phyloP scores from a whole-genome alignment of 2,329 filamentous ascomycete genomes.

The Eutypella sp. region DNA sequence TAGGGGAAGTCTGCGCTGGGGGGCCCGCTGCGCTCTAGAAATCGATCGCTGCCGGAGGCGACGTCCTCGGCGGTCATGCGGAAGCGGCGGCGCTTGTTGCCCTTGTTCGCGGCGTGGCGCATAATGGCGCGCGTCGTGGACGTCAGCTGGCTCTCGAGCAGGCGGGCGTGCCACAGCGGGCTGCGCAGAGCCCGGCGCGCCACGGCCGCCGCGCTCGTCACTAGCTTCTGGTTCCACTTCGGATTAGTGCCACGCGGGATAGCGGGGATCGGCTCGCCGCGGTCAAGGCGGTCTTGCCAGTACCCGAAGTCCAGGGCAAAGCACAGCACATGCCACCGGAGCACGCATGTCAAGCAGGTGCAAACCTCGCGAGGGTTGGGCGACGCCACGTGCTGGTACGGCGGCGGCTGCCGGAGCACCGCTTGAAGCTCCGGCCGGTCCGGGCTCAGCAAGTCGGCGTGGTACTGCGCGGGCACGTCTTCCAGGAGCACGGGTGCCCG shows the following conservation, averaged over 20 bases:
- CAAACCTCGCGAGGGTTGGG: slow-evolving; percentile 45
- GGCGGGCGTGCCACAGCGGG: slow-evolving; percentile 45
- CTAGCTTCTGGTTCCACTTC: slow-evolving; percentile 44
- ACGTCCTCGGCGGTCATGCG: slow-evolving; percentile 41
- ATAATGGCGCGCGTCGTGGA: slow-evolving; percentile 40
- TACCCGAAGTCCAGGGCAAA: slow-evolving; percentile 51
- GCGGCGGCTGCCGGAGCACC: slow-evolving; percentile 39
- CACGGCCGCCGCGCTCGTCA: slow-evolving; percentile 36
- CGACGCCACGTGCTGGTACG: slow-evolving; percentile 45
- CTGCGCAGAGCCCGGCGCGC: slow-evolving; percentile 40
- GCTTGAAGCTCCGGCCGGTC: slow-evolving; percentile 37
- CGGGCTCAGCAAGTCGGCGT: slow-evolving; percentile 23
- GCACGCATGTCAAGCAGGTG: slow-evolving; percentile 51
- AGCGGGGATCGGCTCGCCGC: slow-evolving; percentile 45
- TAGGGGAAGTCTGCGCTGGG: slow-evolving; percentile 48
- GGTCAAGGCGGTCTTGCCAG: slow-evolving; percentile 49
- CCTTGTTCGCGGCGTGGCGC: slow-evolving; percentile 43
- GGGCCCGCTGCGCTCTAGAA: slow-evolving; percentile 46
- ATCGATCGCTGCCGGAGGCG: slow-evolving; percentile 41
- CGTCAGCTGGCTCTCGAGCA: slow-evolving; percentile 43
- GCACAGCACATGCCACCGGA: slow-evolving; percentile 52
- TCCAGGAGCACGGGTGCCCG: slow-evolving; percentile 41
- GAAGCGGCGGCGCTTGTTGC: slow-evolving; percentile 41
- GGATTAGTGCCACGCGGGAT: slow-evolving; percentile 42
- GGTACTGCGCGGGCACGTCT: slow-evolving; percentile 21